Evolutionary conservation across 768 basidiomycete species (phyloP).

Genomic region (Pleurotus djamor): DNA sequence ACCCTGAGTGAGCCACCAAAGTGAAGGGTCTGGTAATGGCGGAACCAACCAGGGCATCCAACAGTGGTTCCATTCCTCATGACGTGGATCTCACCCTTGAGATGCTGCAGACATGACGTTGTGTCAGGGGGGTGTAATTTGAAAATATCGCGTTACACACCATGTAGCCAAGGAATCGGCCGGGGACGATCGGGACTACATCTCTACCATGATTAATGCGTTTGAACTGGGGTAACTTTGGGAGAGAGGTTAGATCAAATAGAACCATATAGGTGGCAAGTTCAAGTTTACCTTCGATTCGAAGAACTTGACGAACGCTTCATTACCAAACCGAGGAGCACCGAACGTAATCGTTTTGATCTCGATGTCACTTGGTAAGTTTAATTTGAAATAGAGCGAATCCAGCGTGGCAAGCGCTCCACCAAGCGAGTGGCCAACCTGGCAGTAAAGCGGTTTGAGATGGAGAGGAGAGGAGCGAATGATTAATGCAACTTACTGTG

Average conservation of each 20-base stretch:
- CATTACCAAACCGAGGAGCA: slow-evolving; percentile 37
- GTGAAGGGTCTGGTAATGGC: neutral
- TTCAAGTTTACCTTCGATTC: slow-evolving; percentile 27
- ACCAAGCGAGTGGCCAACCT: slow-evolving; percentile 39
- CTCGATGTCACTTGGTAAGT: slow-evolving; percentile 25
- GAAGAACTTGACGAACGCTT: slow-evolving; percentile 32
- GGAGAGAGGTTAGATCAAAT: neutral
- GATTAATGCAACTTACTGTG: neutral
- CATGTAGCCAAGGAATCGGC: slow-evolving; percentile 37
- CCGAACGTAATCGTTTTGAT: slow-evolving; percentile 35
- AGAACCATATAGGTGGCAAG: neutral
- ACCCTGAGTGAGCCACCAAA: neutral
- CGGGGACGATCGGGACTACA: slow-evolving; percentile 46
- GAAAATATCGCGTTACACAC: slow-evolving; percentile 36
- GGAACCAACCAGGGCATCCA: slow-evolving; percentile 34
- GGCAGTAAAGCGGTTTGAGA: neutral
- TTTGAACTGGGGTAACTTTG: slow-evolving; percentile 20
- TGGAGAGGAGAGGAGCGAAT: neutral
- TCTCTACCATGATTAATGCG: slow-evolving; percentile 26
- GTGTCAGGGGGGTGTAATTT: neutral
- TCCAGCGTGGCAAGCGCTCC: slow-evolving; percentile 41
- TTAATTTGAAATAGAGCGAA: slow-evolving; percentile 32
- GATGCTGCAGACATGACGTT: neutral
- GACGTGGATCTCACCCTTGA: slow-evolving; percentile 11
- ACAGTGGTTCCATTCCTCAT: slow-evolving; percentile 15